phyloP scores from a whole-genome alignment of 106 monocot genomes.

The Xerophyta viscosa region DNA sequence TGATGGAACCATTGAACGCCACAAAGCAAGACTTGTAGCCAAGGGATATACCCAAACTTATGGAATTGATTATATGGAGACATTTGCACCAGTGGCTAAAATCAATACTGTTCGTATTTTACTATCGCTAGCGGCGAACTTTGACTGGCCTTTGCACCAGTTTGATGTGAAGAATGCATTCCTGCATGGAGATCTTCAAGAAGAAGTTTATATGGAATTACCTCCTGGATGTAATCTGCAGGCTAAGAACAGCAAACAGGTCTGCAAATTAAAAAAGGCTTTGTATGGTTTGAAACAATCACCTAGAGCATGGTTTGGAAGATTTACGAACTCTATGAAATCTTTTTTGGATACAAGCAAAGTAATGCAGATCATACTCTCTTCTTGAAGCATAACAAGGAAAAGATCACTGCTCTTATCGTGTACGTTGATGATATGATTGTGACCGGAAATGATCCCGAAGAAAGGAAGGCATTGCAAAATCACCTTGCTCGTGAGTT shows the following conservation, averaged over 20 bases:
- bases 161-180: too few relatives aligned
- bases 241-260: not conserved
- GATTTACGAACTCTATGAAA: constrained; percentile 4
- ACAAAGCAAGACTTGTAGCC: constrained; percentile 2
- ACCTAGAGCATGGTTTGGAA: constrained; percentile 13
- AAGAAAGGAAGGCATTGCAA: not conserved
- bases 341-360: not conserved
- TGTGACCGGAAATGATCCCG: constrained; percentile 7
- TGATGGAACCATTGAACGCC: not conserved
- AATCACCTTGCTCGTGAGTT: not conserved
- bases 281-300: constrained; percentile 27
- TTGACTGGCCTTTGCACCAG: too few relatives aligned
- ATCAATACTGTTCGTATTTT: too few relatives aligned
- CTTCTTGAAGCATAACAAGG: not conserved
- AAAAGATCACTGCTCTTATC: not conserved
- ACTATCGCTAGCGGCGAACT: too few relatives aligned
- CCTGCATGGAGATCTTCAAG: too few relatives aligned
- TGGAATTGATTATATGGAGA: constrained; percentile 5
- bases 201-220: too few relatives aligned
- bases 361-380: constrained; percentile 9
- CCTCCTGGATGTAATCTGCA: constrained; percentile 3
- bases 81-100: too few relatives aligned
- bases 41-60: constrained; percentile 4
- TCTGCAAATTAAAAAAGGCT: constrained; percentile 12
- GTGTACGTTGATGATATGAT: constrained; percentile 17